Evolutionary conservation across 163 green algal species (phyloP), one percentile per base, ranked within the genome.

Genomic region (Coccomyxa subellipsoidea): DNA sequence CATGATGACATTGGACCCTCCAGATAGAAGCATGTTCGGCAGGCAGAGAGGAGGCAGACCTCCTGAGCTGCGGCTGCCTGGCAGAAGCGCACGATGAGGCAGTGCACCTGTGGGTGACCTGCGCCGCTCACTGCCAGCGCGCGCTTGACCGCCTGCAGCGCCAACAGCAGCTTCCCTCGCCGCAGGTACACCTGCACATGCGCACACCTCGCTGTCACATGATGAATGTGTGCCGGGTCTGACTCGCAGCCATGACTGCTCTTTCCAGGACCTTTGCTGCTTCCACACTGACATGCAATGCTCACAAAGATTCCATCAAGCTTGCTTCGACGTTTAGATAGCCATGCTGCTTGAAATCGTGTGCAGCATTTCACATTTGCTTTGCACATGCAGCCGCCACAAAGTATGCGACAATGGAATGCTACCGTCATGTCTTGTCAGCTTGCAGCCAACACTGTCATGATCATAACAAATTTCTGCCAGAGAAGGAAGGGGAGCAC

Each of bases 91-190:
- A 86, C 75, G 8, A 89, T 39, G 66, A 89, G 69, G 78, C 81
- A 40, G 85, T 96, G 92, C 40, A 92, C 93, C 23, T 89, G 86
- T 0, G 93, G 91, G 84, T 95, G 78, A 15, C 79, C 70, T 0
- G 73, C 38, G 0, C 93, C 93, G 8, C 73, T 83, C 36, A 93
- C 54, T 38, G 76, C 72, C 12, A 79, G n/a, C 27, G 91, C 93
- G 37, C 87, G 84, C 79, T 93, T 85, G 15, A 92, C 89, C 7
- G 92, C 92, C 32, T 87, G 85, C 78, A 95, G 82, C 78, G 92
- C 92, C 82, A 96, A 83, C 84, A 98, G 86, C 81, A 91, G 80
- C 38, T 84, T 83, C 35, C 84, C 83, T 69, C 85, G 85, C 18
- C 82, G 86, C 53, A 89, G 38, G 71, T 88, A 85, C 15, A 93